Evolutionary conservation across 768 basidiomycete genomes (phyloP).

Genomic region (Antrodiella citrinella): DNA sequence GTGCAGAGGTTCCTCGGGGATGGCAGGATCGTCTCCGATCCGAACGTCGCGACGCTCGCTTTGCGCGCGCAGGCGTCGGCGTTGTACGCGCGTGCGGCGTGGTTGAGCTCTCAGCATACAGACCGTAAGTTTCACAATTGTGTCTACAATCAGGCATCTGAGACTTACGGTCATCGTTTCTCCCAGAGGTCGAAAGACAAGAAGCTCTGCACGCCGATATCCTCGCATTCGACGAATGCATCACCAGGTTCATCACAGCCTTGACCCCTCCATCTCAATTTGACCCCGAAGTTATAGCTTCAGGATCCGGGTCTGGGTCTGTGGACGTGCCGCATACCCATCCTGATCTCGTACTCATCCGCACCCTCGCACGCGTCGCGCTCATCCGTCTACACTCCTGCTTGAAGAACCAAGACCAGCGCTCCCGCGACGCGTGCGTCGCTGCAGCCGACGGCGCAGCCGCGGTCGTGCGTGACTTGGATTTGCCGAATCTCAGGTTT

Average conservation of each 20-base stretch:
- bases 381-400: constrained; percentile 19
- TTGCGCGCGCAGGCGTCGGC: constrained; percentile 16
- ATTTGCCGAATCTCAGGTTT: constrained; percentile 9
- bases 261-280: constrained; percentile 3
- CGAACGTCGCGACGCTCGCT: constrained; percentile 12
- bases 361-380: constrained; percentile 17
- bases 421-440: constrained; percentile 15
- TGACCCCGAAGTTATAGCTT: no score
- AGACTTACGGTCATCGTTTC: not conserved
- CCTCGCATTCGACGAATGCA: constrained; percentile 12
- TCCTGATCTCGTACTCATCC: constrained; percentile 4
- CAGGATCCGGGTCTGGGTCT: not conserved
- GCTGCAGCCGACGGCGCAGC: constrained; percentile 13
- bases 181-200: constrained; percentile 4
- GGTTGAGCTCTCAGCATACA: constrained; percentile 11
- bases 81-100: constrained; percentile 14
- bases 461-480: constrained; percentile 11
- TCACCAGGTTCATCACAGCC: constrained; percentile 11
- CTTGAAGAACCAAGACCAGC: constrained; percentile 10
- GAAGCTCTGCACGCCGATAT: constrained; percentile 11
- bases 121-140: constrained; percentile 11
- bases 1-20: constrained; percentile 8
- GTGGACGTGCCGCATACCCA: not conserved
- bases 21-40: not conserved
- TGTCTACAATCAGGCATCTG: not conserved